Evolutionary conservation across 345 rosid genomes (phyloP).

Genomic region (Brassica carinata): DNA sequence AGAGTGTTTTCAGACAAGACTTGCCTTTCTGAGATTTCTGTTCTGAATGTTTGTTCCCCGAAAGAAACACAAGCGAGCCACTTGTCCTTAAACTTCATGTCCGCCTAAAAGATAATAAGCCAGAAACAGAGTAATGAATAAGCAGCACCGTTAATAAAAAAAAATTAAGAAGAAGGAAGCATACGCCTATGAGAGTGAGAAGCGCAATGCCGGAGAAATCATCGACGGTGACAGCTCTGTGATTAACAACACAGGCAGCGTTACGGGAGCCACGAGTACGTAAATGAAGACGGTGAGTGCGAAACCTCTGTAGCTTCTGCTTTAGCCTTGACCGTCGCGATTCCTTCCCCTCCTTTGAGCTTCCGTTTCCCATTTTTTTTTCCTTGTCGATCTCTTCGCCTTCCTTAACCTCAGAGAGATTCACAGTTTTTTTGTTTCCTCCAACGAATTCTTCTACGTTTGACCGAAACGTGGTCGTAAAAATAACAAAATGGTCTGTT

Average conservation of each 20-base stretch:
- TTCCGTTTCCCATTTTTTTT: conserved; percentile 35
- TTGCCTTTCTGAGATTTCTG: conserved; percentile 73
- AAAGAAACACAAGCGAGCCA: conserved; percentile 91
- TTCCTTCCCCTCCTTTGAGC: conserved; percentile 33
- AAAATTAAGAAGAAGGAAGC: neutral
- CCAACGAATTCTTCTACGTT: neutral
- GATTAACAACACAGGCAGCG: conserved; percentile 20
- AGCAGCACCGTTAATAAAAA: neutral
- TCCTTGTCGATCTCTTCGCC: neutral
- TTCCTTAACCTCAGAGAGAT: neutral
- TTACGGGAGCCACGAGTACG: conserved; percentile 32
- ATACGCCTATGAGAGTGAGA: conserved; percentile 68
- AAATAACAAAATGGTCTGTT: too few species aligned
- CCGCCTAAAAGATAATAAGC: conserved; percentile 49
- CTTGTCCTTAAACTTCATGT: conserved; percentile 77
- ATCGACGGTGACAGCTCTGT: conserved; percentile 49
- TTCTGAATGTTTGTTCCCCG: conserved; percentile 89
- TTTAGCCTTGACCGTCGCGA: conserved; percentile 46
- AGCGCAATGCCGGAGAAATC: conserved; percentile 90
- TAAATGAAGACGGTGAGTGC: conserved; percentile 33
- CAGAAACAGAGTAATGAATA: neutral
- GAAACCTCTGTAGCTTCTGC: conserved; percentile 52
- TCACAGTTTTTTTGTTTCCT: neutral
- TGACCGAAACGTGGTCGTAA: neutral
- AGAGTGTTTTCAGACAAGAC: neutral